phyloP scores from a whole-genome alignment of 2,329 filamentous ascomycete species.

The Colletotrichum musae region DNA sequence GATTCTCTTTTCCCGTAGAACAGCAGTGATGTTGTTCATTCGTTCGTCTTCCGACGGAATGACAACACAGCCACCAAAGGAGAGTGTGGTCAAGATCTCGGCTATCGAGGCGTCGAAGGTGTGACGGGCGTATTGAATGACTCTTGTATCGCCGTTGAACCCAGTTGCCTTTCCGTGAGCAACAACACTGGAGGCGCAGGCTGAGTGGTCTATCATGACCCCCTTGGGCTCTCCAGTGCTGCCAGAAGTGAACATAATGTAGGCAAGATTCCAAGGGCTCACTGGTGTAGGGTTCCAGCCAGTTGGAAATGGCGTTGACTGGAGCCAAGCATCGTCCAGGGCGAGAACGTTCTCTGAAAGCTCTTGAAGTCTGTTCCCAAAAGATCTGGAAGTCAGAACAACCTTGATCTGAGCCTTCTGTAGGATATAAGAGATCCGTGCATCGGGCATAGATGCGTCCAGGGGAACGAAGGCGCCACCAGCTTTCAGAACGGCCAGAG shows the following conservation, averaged over 20 bases:
- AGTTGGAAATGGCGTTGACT: neutral
- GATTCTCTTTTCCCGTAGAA: conserved; percentile 64
- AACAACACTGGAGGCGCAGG: conserved; percentile 20
- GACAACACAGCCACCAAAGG: conserved; percentile 72
- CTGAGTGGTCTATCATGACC: conserved; percentile 40
- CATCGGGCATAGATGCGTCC: conserved; percentile 42
- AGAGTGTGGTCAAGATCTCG: conserved; percentile 67
- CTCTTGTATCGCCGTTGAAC: conserved; percentile 11
- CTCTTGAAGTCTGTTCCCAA: neutral
- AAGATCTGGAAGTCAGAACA: conserved; percentile 19
- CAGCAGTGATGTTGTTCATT: conserved; percentile 63
- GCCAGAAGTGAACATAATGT: conserved; percentile 43
- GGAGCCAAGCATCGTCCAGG: conserved; percentile 36
- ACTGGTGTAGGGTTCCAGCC: neutral
- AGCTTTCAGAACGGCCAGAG: conserved; percentile 41
- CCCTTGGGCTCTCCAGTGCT: conserved; percentile 44
- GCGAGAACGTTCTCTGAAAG: conserved; percentile 11
- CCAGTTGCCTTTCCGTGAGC: conserved; percentile 26
- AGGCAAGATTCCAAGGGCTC: conserved; percentile 29
- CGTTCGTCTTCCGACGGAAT: conserved; percentile 67
- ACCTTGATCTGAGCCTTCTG: conserved; percentile 21
- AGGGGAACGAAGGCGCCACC: conserved; percentile 36
- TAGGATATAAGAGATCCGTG: conserved; percentile 40
- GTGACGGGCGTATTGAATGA: conserved; percentile 29
- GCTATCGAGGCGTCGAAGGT: conserved; percentile 36